These are phyloP conservation scores for Hymenoscyphus fraxineus DNA, from an alignment of 2,329 filamentous ascomycete genomes.

Conservation along the genomic window DNA sequence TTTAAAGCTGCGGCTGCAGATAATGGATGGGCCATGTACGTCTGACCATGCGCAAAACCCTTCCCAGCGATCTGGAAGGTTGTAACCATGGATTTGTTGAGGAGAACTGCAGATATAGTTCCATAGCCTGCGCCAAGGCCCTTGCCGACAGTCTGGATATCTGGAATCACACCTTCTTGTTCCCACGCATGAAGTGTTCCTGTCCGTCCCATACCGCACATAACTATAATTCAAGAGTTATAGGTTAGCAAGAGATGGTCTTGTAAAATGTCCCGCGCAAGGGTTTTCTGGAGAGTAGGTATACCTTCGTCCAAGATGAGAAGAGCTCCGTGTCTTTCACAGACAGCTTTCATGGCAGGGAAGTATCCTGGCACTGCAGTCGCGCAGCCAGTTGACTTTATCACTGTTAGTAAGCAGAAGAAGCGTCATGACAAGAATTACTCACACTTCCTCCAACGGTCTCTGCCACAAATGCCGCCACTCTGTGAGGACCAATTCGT, in stretches of 20 bases:
- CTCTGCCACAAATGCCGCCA: slow-evolving; percentile 62
- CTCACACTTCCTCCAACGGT: slow-evolving; percentile 55
- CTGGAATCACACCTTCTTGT: slow-evolving; percentile 49
- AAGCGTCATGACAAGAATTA: too few relatives aligned
- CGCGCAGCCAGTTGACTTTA: slow-evolving; percentile 58
- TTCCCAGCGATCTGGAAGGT: not conserved
- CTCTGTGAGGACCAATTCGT: slow-evolving; percentile 52
- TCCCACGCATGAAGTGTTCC: slow-evolving; percentile 51
- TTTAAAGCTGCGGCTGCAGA: slow-evolving; percentile 1
- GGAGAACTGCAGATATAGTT: slow-evolving; percentile 55
- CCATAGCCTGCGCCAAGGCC: slow-evolving; percentile 58
- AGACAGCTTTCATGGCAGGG: slow-evolving; percentile 59
- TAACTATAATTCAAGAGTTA: slow-evolving; percentile 58
- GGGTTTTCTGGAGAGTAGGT: not conserved
- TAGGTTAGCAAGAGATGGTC: not conserved
- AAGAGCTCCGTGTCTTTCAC: slow-evolving; percentile 63
- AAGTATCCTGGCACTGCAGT: slow-evolving; percentile 64
- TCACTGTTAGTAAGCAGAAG: too few relatives aligned
- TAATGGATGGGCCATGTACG: slow-evolving; percentile 6
- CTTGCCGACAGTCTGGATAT: slow-evolving; percentile 62
- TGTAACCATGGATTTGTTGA: slow-evolving; percentile 36
- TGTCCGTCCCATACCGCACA: slow-evolving; percentile 50
- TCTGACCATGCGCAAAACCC: slow-evolving; percentile 9
- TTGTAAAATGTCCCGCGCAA: not conserved
- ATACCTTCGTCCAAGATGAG: slow-evolving; percentile 36